These are phyloP conservation scores for Hypoxylon sp. DNA, from an alignment of 2,329 filamentous ascomycete genomes.

Conservation along the genomic window DNA sequence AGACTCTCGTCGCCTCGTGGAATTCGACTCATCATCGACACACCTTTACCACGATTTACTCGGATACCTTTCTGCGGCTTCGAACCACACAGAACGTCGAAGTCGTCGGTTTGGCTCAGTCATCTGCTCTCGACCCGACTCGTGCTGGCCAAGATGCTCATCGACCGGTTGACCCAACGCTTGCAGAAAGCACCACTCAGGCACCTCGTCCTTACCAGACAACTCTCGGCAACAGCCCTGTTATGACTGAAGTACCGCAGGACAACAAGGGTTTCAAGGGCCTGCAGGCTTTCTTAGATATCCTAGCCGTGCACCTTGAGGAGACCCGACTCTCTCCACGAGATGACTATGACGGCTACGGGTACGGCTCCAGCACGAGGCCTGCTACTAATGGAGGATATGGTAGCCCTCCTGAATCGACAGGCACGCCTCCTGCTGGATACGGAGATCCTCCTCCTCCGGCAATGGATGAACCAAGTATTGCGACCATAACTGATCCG, in stretches of 20 bases:
- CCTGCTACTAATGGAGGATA: slow-evolving; percentile 25
- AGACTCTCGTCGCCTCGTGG: neutral
- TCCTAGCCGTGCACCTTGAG: neutral
- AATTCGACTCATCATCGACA: neutral
- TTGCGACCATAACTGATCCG: slow-evolving; percentile 11
- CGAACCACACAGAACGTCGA: slow-evolving; percentile 3
- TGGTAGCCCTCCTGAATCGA: slow-evolving; percentile 16
- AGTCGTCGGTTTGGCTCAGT: neutral
- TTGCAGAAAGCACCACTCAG: neutral
- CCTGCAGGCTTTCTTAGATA: neutral
- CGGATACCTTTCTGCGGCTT: neutral
- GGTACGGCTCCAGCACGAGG: slow-evolving; percentile 8
- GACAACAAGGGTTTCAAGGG: neutral
- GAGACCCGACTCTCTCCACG: slow-evolving; percentile 6
- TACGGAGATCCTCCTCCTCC: slow-evolving; percentile 23
- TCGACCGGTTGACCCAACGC: neutral
- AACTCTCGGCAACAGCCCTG: slow-evolving; percentile 5
- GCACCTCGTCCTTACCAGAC: neutral
- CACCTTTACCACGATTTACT: slow-evolving; percentile 7
- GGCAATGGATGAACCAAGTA: neutral
- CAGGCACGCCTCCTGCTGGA: slow-evolving; percentile 22
- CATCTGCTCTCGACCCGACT: slow-evolving; percentile 1
- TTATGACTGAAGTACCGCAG: slow-evolving; percentile 10
- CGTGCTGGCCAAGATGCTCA: slow-evolving; percentile 7
- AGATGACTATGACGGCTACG: slow-evolving; percentile 30